Percentiles rank a stretch among this genome's conserved stretches.
Conservation (phyloP, 2,329 filamentous ascomycete species). For the Colletotrichum sp. region DNA sequence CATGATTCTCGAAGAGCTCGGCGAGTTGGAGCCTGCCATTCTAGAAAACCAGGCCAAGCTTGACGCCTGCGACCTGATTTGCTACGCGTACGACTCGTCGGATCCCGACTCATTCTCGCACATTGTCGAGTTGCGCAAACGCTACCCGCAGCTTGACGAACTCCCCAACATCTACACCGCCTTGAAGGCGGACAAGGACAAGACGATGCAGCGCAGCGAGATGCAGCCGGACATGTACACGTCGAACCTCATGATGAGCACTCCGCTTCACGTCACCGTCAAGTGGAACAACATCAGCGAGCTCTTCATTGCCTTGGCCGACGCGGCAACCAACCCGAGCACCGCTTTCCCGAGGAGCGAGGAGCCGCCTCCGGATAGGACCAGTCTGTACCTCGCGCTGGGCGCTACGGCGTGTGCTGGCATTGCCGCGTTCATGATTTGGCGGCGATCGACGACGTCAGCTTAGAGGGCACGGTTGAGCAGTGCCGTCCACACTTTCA, state of each 20-base stretch:
- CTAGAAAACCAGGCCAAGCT: constrained; percentile 90
- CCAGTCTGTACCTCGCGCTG: constrained; percentile 83
- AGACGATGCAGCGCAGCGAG: constrained; percentile 93
- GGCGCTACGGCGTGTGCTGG: constrained; percentile 73
- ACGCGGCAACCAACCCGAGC: constrained; percentile 88
- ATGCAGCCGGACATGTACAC: constrained; percentile 93
- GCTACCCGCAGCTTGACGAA: constrained; percentile 84
- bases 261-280: constrained; percentile 92
- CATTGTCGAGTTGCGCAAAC: constrained; percentile 80
- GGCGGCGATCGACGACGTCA: constrained; percentile 61
- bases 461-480: constrained; percentile 23
- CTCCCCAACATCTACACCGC: constrained; percentile 91
- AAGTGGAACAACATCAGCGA: constrained; percentile 95
- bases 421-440: constrained; percentile 69
- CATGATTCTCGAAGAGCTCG: constrained; percentile 92
- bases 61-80: constrained; percentile 91
- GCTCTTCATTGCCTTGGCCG: constrained; percentile 89
- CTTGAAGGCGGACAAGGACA: constrained; percentile 93
- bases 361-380: constrained; percentile 83
- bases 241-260: constrained; percentile 81
- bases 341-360: constrained; percentile 89
- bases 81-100: constrained; percentile 95
- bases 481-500: not conserved
- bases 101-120: constrained; percentile 96
- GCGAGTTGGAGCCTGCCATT: constrained; percentile 93